Evolutionary conservation across 352 stramenopile genomes (phyloP).

Genomic region (Pythium phragmitis): DNA sequence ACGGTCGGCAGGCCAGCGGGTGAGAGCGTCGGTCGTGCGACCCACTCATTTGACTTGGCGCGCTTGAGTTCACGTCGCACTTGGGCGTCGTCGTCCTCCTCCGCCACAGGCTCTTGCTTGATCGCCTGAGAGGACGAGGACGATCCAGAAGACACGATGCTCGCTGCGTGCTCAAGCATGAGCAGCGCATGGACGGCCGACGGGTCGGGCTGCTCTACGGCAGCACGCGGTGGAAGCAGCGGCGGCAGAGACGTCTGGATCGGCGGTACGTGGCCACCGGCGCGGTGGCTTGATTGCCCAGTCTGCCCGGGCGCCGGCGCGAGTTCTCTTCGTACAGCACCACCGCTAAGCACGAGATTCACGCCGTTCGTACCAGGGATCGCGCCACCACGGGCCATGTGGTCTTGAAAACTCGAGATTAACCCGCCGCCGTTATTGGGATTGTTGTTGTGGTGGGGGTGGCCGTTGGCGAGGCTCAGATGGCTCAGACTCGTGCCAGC

Average conservation of each 20-base stretch:
- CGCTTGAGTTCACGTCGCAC: constrained; percentile 24
- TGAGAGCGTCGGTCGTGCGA: constrained; percentile 17
- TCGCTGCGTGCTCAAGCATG: constrained; percentile 16
- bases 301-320: not conserved
- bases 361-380: constrained; percentile 16
- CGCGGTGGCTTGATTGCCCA: not conserved
- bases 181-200: constrained; percentile 20
- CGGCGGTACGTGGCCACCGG: constrained; percentile 7
- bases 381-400: constrained; percentile 14
- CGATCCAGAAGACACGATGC: constrained; percentile 1
- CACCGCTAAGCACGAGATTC: constrained; percentile 10
- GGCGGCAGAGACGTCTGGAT: constrained; percentile 16
- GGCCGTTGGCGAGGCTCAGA: constrained; percentile 3
- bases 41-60: constrained; percentile 28
- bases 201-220: constrained; percentile 15
- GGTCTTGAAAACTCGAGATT: constrained; percentile 24
- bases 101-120: not conserved
- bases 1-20: constrained; percentile 11
- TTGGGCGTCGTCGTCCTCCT: constrained; percentile 7
- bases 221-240: constrained; percentile 13
- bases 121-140: not conserved
- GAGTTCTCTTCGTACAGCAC: constrained; percentile 13
- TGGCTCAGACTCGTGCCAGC: constrained; percentile 17
- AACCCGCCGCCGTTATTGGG: not conserved
- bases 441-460: not conserved